Evolutionary conservation across 2,329 filamentous ascomycete species (phyloP).

Genomic region (Exophiala calicioides): DNA sequence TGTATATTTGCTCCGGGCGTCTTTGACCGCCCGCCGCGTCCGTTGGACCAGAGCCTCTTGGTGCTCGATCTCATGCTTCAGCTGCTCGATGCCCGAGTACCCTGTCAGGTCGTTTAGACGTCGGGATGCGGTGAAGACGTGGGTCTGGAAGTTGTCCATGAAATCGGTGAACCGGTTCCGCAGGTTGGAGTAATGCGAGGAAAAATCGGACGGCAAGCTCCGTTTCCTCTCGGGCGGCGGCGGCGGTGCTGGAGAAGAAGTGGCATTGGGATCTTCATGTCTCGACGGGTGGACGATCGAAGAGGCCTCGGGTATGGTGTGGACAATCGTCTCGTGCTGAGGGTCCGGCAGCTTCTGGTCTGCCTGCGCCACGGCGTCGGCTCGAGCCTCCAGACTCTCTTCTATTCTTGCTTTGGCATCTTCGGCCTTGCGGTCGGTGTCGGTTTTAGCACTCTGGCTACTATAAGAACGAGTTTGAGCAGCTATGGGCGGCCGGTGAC

Average conservation of each 20-base stretch:
- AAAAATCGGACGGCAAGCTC: conserved; percentile 55
- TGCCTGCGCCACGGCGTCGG: conserved; percentile 17
- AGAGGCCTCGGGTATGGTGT: conserved; percentile 29
- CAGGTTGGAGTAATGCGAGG: conserved; percentile 57
- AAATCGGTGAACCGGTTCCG: conserved; percentile 64
- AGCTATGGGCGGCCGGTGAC: conserved; percentile 14
- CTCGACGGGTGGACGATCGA: conserved; percentile 28
- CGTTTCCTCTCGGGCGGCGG: conserved; percentile 21
- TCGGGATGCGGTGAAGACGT: conserved; percentile 80
- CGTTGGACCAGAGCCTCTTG: conserved; percentile 59
- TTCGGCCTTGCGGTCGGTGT: conserved; percentile 25
- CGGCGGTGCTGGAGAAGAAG: conserved; percentile 34
- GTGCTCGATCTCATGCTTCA: conserved; percentile 74
- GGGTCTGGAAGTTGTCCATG: conserved; percentile 88
- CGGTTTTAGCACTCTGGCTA: conserved; percentile 24
- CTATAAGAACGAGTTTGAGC: conserved; percentile 30
- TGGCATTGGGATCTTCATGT: conserved; percentile 2
- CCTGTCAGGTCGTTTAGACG: conserved; percentile 92
- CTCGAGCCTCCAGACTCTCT: conserved; percentile 27
- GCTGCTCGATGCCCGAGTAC: conserved; percentile 83
- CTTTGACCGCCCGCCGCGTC: conserved; percentile 66
- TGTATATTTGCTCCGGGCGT: conserved; percentile 74
- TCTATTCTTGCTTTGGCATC: conserved; percentile 28
- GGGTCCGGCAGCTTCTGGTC: conserved; percentile 22
- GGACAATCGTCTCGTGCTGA: conserved; percentile 29